Conservation (phyloP, 345 rosid genomes). For the Bruguiera parviflora region DNA sequence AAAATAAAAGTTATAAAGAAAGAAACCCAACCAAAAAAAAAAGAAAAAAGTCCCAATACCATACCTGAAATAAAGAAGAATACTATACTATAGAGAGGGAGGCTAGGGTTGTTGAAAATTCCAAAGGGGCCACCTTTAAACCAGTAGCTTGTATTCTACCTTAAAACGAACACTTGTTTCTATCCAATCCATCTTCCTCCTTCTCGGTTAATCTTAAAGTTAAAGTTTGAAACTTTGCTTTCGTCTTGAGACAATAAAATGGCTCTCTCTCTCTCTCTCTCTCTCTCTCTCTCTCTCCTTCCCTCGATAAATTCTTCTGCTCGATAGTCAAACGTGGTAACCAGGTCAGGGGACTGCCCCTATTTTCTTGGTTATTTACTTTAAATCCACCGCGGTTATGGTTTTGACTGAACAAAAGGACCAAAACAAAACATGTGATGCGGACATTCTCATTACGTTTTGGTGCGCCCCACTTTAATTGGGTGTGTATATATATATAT, state of each 20-base stretch:
- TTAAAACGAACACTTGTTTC: neutral
- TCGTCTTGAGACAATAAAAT: neutral
- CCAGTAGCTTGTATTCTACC: neutral
- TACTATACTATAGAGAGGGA: neutral
- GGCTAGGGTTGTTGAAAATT: too few species aligned
- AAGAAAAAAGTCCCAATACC: neutral
- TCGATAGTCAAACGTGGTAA: neutral
- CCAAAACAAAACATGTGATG: too few species aligned
- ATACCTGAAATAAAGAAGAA: constrained; percentile 1
- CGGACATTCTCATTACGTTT: too few species aligned
- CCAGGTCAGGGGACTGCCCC: neutral
- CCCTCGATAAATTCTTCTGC: neutral
- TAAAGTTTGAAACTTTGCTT: constrained; percentile 6
- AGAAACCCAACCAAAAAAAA: constrained; percentile 22
- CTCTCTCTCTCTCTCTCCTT: neutral
- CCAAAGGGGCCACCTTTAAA: neutral
- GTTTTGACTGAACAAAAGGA: neutral
- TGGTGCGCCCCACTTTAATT: neutral
- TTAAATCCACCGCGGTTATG: neutral
- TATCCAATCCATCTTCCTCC: neutral
- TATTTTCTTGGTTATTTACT: neutral
- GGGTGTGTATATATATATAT: too few species aligned
- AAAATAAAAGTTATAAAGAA: too few species aligned
- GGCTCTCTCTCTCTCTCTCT: neutral
- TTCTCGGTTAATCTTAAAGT: neutral